A percentile compares a stretch with the other conserved stretches of the same genome.
phyloP scores from a whole-genome alignment of 805 yeast species.

The Schwanniomyces occidentalis region DNA sequence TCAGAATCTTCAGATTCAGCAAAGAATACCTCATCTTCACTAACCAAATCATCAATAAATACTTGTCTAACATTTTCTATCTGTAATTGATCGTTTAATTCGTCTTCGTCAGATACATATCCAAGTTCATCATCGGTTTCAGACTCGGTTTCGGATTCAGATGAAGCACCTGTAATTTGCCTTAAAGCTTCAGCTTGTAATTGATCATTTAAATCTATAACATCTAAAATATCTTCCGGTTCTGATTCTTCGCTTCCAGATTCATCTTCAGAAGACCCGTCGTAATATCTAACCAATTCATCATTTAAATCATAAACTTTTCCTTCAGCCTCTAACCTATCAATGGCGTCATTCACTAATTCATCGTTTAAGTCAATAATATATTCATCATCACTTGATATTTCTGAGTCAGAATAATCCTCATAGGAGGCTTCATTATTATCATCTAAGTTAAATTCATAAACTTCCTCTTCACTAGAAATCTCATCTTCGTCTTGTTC shows the following conservation, averaged over 20 bases:
- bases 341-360: constrained; percentile 29
- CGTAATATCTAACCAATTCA: constrained; percentile 28
- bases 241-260: constrained; percentile 19
- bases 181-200: constrained; percentile 35
- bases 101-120: constrained; percentile 30
- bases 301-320: constrained; percentile 29
- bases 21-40: constrained; percentile 24
- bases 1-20: constrained; percentile 21
- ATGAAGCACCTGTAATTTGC: constrained; percentile 10
- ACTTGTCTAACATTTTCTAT: constrained; percentile 38
- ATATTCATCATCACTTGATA: constrained; percentile 11
- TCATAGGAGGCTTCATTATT: constrained; percentile 11
- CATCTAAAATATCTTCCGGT: constrained; percentile 32
- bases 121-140: constrained; percentile 23
- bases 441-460: constrained; percentile 29
- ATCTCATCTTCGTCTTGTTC: constrained; percentile 27
- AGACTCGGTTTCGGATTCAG: constrained; percentile 14
- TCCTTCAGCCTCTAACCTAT: constrained; percentile 25
- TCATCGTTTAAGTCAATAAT: constrained; percentile 35
- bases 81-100: constrained; percentile 31
- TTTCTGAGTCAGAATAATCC: constrained; percentile 12
- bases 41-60: constrained; percentile 34
- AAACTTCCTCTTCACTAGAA: constrained; percentile 24
- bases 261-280: constrained; percentile 19
- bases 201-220: constrained; percentile 40